A percentile compares a stretch with the other conserved stretches of the same genome.
These are phyloP conservation scores for Phylloporus arenicola DNA, from an alignment of 768 basidiomycete genomes.

Conservation along the genomic window DNA sequence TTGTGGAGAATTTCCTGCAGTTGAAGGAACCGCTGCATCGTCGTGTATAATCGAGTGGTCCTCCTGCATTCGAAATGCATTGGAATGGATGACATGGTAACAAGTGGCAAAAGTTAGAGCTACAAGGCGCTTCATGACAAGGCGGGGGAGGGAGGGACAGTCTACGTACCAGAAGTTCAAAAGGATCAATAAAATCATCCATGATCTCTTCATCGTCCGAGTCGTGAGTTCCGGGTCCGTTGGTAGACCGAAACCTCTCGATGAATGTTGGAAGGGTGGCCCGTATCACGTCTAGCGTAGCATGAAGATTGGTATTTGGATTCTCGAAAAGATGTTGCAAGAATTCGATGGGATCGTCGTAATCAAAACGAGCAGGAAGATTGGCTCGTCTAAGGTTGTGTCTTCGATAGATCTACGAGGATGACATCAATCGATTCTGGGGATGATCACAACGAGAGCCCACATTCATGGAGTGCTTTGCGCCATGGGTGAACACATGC, in stretches of 20 bases:
- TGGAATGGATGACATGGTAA: conserved; percentile 9
- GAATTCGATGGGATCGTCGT: conserved; percentile 35
- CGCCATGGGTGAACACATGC: conserved; percentile 51
- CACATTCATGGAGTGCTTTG: conserved; percentile 50
- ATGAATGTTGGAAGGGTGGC: conserved; percentile 30
- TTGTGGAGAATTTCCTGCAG: conserved; percentile 1
- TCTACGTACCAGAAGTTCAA: conserved; percentile 24
- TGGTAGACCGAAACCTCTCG: conserved; percentile 16
- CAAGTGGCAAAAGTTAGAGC: conserved; percentile 26
- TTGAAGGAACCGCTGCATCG: not conserved
- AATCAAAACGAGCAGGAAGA: conserved; percentile 25
- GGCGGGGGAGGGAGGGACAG: conserved; percentile 14
- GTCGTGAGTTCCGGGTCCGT: conserved; percentile 23
- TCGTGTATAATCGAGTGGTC: conserved; percentile 5
- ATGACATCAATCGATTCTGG: conserved; percentile 3
- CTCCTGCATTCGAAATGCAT: conserved; percentile 11
- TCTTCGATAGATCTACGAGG: conserved; percentile 23
- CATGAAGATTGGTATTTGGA: conserved; percentile 40
- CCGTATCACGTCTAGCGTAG: conserved; percentile 32
- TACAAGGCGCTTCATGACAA: conserved; percentile 25
- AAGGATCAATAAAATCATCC: conserved; percentile 7
- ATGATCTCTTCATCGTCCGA: conserved; percentile 30
- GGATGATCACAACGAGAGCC: conserved; percentile 30
- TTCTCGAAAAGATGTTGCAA: conserved; percentile 48
- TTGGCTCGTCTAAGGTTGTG: conserved; percentile 16